phyloP scores from a whole-genome alignment of 805 yeast genomes.

The Wickerhamiella sergipiensis region DNA sequence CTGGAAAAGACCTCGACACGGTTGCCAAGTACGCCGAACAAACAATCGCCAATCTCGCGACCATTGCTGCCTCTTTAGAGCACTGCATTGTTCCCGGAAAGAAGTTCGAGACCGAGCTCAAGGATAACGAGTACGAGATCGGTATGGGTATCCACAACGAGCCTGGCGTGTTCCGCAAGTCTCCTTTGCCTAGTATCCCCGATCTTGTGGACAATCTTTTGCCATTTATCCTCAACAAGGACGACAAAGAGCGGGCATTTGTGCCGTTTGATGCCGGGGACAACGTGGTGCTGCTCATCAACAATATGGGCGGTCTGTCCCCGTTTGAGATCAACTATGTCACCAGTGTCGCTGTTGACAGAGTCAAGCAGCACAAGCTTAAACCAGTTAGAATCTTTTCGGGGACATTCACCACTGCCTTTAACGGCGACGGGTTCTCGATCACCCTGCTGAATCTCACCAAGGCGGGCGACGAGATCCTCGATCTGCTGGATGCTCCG shows the following conservation, averaged over 20 bases:
- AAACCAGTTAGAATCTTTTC: slow-evolving; percentile 55
- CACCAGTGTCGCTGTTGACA: slow-evolving; percentile 40
- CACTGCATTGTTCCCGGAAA: slow-evolving; percentile 86
- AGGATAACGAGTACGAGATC: slow-evolving; percentile 58
- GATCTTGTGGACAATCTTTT: slow-evolving; percentile 46
- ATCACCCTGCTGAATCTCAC: slow-evolving; percentile 66
- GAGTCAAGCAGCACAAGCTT: slow-evolving; percentile 30
- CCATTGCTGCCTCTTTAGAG: slow-evolving; percentile 80
- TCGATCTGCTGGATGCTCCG: slow-evolving; percentile 51
- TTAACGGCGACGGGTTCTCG: slow-evolving; percentile 86
- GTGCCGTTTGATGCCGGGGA: slow-evolving; percentile 54
- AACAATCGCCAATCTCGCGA: slow-evolving; percentile 55
- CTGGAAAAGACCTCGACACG: slow-evolving; percentile 33
- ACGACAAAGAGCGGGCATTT: slow-evolving; percentile 68
- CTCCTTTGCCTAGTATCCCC: slow-evolving; percentile 59
- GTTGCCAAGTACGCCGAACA: slow-evolving; percentile 46
- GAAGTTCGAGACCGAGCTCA: slow-evolving; percentile 39
- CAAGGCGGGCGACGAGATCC: slow-evolving; percentile 32
- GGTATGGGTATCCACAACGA: slow-evolving; percentile 97
- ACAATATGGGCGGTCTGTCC: slow-evolving; percentile 85
- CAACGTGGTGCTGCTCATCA: slow-evolving; percentile 56
- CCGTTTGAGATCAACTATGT: slow-evolving; percentile 65
- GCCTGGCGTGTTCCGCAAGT: slow-evolving; percentile 59
- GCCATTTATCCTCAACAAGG: slow-evolving; percentile 43
- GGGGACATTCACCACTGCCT: slow-evolving; percentile 77